Percentiles rank a stretch among this genome's conserved stretches.
Evolutionary conservation across 441 rosid genomes (phyloP).

Genomic region (Adansonia grandidieri): DNA sequence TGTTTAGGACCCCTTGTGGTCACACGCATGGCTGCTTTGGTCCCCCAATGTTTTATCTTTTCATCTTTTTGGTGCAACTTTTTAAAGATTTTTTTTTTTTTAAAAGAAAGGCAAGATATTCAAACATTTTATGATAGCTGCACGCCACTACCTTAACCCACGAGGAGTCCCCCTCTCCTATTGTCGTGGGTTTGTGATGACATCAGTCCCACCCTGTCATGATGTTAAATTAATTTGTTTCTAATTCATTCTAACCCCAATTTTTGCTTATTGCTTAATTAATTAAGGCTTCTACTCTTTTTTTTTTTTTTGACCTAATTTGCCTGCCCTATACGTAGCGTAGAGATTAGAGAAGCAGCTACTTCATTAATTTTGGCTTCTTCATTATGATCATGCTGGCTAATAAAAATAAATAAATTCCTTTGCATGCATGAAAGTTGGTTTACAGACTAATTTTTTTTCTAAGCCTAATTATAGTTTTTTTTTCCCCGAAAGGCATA

Average conservation of each 20-base stretch:
- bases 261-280: not conserved
- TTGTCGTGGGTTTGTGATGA: slow-evolving; percentile 43
- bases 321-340: not conserved
- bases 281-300: not conserved
- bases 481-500: too few relatives aligned
- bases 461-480: too few relatives aligned
- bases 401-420: too few relatives aligned
- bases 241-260: not conserved
- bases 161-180: slow-evolving; percentile 23
- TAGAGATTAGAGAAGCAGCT: not conserved
- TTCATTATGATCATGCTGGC: not conserved
- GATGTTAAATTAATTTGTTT: slow-evolving; percentile 37
- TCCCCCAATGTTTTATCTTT: slow-evolving; percentile 55
- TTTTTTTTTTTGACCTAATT: not conserved
- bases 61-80: slow-evolving; percentile 44
- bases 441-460: too few relatives aligned
- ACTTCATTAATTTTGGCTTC: not conserved
- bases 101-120: slow-evolving; percentile 27
- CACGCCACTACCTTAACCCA: slow-evolving; percentile 52
- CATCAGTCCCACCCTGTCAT: slow-evolving; percentile 64
- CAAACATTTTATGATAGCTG: slow-evolving; percentile 64
- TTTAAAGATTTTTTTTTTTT: slow-evolving; percentile 16
- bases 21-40: slow-evolving; percentile 84
- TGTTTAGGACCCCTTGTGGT: slow-evolving; percentile 44
- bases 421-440: too few relatives aligned